phyloP scores from a whole-genome alignment of 495 filamentous ascomycete genomes.

The Hypoxylon lenormandii region DNA sequence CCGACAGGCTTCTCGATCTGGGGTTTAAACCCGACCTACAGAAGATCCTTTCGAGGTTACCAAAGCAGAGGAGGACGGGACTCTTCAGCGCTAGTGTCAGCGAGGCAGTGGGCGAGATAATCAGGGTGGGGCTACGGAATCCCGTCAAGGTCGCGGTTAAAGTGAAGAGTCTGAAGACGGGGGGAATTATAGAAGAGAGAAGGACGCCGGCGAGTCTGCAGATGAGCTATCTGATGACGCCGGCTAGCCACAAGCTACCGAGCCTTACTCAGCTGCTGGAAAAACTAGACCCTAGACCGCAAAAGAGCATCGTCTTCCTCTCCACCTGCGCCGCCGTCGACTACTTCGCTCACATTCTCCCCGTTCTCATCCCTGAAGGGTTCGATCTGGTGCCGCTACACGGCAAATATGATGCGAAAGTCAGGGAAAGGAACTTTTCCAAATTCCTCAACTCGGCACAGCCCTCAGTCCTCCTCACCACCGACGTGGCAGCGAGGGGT shows the following conservation, averaged over 20 bases:
- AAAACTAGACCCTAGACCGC: conserved; percentile 74
- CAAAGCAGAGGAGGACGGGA: conserved; percentile 92
- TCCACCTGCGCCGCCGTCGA: conserved; percentile 96
- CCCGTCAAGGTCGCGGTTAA: conserved; percentile 93
- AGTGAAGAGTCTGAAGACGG: conserved; percentile 72
- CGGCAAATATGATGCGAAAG: conserved; percentile 84
- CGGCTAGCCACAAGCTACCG: conserved; percentile 80
- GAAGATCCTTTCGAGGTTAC: conserved; percentile 82
- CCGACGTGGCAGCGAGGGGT: conserved; percentile 70
- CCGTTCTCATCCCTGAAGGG: conserved; percentile 69
- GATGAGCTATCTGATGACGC: conserved; percentile 84
- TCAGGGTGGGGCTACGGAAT: conserved; percentile 91
- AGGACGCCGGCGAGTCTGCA: conserved; percentile 88
- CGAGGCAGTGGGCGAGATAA: conserved; percentile 89
- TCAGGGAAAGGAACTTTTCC: conserved; percentile 81
- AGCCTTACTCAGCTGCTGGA: conserved; percentile 77
- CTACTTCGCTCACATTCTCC: conserved; percentile 84
- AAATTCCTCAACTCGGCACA: conserved; percentile 74
- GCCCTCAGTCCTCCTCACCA: conserved; percentile 88
- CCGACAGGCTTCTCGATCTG: conserved; percentile 90
- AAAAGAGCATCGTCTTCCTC: conserved; percentile 91
- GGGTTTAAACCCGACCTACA: conserved; percentile 93
- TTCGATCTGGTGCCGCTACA: conserved; percentile 83
- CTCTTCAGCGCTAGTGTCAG: conserved; percentile 92
- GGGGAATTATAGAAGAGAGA: conserved; percentile 80